Evolutionary conservation across 1,284 basidiomycete species (phyloP).

Genomic region (Irpex lacteus): DNA sequence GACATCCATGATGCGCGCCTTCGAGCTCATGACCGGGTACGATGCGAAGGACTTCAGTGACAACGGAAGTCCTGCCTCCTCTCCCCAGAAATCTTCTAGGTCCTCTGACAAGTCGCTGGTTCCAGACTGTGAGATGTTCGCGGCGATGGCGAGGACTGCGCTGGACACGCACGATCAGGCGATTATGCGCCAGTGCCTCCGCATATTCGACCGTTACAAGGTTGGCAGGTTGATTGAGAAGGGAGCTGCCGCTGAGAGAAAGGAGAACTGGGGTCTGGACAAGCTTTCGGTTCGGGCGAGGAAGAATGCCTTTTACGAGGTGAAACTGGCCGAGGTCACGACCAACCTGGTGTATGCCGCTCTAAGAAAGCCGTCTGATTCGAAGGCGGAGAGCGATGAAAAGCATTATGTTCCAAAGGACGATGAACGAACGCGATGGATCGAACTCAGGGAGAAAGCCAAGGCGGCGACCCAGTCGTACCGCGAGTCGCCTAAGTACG

Average conservation of each 20-base stretch:
- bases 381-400: conserved; percentile 2
- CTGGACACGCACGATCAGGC: conserved; percentile 43
- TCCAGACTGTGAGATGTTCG: conserved; percentile 48
- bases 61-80: conserved; percentile 6
- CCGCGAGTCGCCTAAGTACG: conserved; percentile 1
- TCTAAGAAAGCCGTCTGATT: conserved; percentile 16
- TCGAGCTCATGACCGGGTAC: conserved; percentile 68
- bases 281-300: conserved; percentile 3
- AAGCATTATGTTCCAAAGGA: neutral
- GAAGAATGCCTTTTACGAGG: conserved; percentile 19
- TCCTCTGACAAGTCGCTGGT: conserved; percentile 39
- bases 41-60: conserved; percentile 47
- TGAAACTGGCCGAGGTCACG: conserved; percentile 21
- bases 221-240: neutral
- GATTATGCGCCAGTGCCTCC: conserved; percentile 54
- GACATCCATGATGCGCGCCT: conserved; percentile 49
- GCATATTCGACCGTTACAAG: conserved; percentile 45
- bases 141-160: conserved; percentile 52
- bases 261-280: conserved; percentile 1
- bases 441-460: conserved; percentile 18
- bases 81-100: conserved; percentile 1
- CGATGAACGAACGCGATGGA: conserved; percentile 18
- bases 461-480: conserved; percentile 13
- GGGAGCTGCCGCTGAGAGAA: conserved; percentile 5
- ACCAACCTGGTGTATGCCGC: conserved; percentile 20